Evolutionary conservation across 352 stramenopile species (phyloP), one percentile per base, ranked within the genome.

Genomic region (Pythium periplocum): DNA sequence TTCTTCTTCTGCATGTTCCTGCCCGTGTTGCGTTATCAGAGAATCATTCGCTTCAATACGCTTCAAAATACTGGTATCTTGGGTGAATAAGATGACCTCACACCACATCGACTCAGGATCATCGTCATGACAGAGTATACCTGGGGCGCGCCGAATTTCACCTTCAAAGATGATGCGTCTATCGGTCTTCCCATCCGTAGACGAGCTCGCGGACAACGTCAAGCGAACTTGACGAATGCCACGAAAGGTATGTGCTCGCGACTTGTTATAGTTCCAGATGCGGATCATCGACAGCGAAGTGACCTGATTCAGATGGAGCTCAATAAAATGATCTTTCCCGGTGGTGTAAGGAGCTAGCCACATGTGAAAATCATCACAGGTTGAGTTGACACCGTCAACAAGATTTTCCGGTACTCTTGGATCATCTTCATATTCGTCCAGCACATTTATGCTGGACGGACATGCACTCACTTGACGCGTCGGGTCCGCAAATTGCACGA

Each of bases 201-300:
- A 43, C 9, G 54, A 37, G 11, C 39, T 10, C 0, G 33, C 46
- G 31, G 73, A 80, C 35, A 96, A 46, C 17, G 78, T 46, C 1
- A 96, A 36, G 5, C 80, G 68, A n/a, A 83, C 69, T 4, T 75
- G 58, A 6, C 75, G 68, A 42, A 82, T 81, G 1, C 80, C 85
- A 31, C 87, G 81, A 52, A 68, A 87, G 10, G 75, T 95, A 34
- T 95, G 81, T 1, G 84, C 83, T 6, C 89, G 70, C 46, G 78
- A 93, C 55, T 96, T 96, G 63, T 96, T 96, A 68, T 97, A 97
- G 60, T 97, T 97, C 90, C 89, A 97, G 12, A 97, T 52, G 11
- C 86, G 78, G 2, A 97, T 53, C 82, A 96, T 94, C 5, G 84
- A 89, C 3, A 97, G 37, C 6, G 68, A 61, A 0, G 67, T 59